Conservation (phyloP, 257 asterid genomes). For the Solanum dulcamara region DNA sequence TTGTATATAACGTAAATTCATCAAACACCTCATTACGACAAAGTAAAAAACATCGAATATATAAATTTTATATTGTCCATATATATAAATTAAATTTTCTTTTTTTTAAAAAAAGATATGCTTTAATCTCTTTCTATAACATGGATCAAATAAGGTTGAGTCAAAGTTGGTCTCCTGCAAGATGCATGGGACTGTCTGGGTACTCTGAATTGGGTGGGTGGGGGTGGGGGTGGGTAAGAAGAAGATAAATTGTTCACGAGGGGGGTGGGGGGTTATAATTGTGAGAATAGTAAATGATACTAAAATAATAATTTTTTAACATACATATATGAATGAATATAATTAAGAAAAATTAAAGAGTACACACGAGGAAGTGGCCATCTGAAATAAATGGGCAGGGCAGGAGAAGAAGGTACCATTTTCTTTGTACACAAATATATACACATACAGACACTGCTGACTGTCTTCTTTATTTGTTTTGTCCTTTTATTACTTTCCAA, state of each 20-base stretch:
- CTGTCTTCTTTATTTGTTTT: conserved; percentile 2
- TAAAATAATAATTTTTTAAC: background rate
- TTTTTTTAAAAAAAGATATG: no score
- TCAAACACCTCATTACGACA: no score
- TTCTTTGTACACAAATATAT: background rate
- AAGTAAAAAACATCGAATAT: no score
- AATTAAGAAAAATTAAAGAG: background rate
- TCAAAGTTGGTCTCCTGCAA: background rate
- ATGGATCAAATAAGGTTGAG: background rate
- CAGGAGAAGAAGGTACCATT: conserved; percentile 11
- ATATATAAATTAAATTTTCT: no score
- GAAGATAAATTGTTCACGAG: conserved; percentile 46
- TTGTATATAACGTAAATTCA: no score
- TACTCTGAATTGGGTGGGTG: background rate
- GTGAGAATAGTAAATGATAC: background rate
- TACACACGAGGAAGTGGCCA: conserved; percentile 40
- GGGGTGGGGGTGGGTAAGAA: background rate
- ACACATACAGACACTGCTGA: background rate
- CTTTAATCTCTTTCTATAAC: no score
- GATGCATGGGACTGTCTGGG: background rate
- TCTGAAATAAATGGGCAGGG: conserved; percentile 29
- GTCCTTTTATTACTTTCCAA: background rate
- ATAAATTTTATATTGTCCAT: fast-evolving
- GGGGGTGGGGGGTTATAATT: background rate
- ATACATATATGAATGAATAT: background rate